Evolutionary conservation across 2,329 filamentous ascomycete genomes (phyloP), one percentile per base, ranked within the genome.

Genomic region (Teratosphaeria viscida): DNA sequence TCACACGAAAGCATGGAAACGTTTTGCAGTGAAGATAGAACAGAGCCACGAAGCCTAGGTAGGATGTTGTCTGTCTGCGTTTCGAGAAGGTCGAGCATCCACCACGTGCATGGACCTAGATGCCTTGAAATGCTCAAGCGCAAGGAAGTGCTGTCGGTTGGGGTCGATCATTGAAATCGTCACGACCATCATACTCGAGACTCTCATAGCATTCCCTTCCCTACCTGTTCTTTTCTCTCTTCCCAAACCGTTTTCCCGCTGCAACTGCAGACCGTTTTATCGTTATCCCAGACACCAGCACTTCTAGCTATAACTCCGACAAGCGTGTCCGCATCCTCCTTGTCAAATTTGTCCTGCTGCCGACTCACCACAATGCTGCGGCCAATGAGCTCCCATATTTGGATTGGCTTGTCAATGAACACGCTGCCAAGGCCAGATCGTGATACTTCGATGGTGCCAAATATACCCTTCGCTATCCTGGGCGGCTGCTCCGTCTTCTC

Each of bases 231-330:
- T 75, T 87, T 86, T 67, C 94, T 85, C 80, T 99, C 94, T 75
- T 99, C 89, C 94, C 94, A 99, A 11, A 99, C 84, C 59, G 92
- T 97, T 84, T 97, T 97, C 3, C 94, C 94, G 43, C 91, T 95
- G 75, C 94, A 99, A 55, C 91, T 96, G 74, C 94, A 99, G 5
- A 99, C 92, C 54, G 89, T 96, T 82, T 97, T 99, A 73, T 96
- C 90, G 69, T 99, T 96, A 74, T 96, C 92, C 94, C 94, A 99
- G 62, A 96, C 88, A n/a, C 94, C 94, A 16, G 94, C 92, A 74
- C 92, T 96, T 71, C 94, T 82, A 55, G 94, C 94, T 76, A 99
- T 90, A 57, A 99, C 92, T 8, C 94, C 94, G 2, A 96, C 89
- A 56, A 96, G 79, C 23, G 91, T 96, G 72, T 95, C 85, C 59